Conservation (phyloP, 371 early-diverging fungal species). For the Mortierella sp. region DNA sequence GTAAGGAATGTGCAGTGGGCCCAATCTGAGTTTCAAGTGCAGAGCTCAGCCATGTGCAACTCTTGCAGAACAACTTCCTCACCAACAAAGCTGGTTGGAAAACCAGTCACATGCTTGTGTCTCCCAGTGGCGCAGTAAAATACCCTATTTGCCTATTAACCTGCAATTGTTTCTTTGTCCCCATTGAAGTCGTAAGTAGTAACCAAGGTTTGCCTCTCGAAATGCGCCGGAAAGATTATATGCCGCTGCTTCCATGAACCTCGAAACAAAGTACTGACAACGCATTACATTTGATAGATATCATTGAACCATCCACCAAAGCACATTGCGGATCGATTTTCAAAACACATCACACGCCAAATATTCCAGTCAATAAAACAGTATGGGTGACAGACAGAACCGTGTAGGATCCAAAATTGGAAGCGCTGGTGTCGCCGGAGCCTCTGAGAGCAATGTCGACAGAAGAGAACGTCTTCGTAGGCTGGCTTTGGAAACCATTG, state of each 20-base stretch:
- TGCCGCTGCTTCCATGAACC: neutral
- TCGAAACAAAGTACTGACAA: neutral
- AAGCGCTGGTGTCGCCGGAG: constrained; percentile 89
- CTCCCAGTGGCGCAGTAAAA: no score
- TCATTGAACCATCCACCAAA: neutral
- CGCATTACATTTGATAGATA: neutral
- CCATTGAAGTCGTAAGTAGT: no score
- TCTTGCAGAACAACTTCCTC: no score
- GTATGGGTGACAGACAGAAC: constrained; percentile 63
- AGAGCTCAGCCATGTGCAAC: neutral
- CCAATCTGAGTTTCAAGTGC: neutral
- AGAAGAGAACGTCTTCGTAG: constrained; percentile 95
- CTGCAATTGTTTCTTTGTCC: no score
- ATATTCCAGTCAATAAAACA: neutral
- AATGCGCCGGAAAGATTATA: neutral
- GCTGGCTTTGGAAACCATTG: constrained; percentile 95
- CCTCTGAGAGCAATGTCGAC: constrained; percentile 91
- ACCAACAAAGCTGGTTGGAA: no score
- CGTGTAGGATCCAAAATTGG: constrained; percentile 95
- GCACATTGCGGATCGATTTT: neutral
- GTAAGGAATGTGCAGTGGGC: neutral
- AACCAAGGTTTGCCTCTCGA: no score
- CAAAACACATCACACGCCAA: neutral
- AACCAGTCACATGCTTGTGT: no score
- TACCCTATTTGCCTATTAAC: no score